phyloP scores from a whole-genome alignment of 164 flowering plant genomes.

The Annona squamosa region DNA sequence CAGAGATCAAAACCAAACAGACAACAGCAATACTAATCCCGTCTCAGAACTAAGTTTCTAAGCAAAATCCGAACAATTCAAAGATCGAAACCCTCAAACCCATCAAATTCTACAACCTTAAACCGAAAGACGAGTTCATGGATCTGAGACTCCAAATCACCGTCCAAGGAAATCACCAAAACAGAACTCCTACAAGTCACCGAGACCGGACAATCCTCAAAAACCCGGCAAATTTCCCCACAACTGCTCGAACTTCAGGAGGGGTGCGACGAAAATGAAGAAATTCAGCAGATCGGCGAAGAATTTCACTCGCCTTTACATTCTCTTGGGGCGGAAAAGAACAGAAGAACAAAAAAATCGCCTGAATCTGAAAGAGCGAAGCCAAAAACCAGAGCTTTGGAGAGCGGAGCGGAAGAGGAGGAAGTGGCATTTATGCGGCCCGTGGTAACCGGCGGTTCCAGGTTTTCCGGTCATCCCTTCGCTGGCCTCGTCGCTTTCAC shows the following conservation, averaged over 20 bases:
- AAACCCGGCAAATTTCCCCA: background rate
- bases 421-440: background rate
- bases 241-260: background rate
- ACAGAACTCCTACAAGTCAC: background rate
- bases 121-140: background rate
- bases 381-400: background rate
- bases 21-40: background rate
- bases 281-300: background rate
- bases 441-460: slow-evolving; percentile 1
- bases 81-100: background rate
- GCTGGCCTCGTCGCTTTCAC: background rate
- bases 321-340: background rate
- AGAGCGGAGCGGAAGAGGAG: background rate
- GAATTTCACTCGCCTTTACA: background rate
- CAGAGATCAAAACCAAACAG: background rate
- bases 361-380: background rate
- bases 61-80: background rate
- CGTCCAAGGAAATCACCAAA: background rate
- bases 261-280: background rate
- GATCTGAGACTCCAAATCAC: background rate
- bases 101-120: background rate
- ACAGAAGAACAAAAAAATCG: background rate
- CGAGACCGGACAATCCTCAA: background rate
- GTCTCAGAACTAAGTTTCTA: background rate
- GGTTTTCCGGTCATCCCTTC: slow-evolving; percentile 6